Evolutionary conservation across 2,329 filamentous ascomycete genomes (phyloP).

Genomic region (Chaetothyriales sp.): DNA sequence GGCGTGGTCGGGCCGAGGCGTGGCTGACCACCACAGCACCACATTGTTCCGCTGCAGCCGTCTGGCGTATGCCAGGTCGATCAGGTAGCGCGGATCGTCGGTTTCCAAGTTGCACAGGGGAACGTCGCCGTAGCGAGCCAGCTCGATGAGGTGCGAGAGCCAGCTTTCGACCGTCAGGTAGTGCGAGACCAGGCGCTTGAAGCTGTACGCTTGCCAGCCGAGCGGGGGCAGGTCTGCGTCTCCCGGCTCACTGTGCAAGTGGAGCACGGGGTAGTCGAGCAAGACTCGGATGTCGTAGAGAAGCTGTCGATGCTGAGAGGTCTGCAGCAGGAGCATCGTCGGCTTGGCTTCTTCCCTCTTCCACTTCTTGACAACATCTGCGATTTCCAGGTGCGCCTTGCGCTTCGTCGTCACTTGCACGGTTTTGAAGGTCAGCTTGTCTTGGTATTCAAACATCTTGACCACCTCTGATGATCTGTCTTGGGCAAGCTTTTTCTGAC

Average conservation of each 20-base stretch:
- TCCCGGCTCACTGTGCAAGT: constrained; percentile 64
- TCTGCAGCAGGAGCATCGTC: constrained; percentile 77
- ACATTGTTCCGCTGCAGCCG: constrained; percentile 82
- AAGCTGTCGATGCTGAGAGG: constrained; percentile 66
- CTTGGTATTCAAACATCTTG: constrained; percentile 67
- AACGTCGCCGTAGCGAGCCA: constrained; percentile 84
- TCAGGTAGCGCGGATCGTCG: constrained; percentile 86
- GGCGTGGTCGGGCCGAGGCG: constrained; percentile 80
- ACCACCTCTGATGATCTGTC: constrained; percentile 54
- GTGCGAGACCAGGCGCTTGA: constrained; percentile 71
- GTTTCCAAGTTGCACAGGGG: constrained; percentile 90
- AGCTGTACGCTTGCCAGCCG: constrained; percentile 84
- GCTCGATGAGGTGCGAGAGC: constrained; percentile 74
- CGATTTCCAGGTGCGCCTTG: constrained; percentile 76
- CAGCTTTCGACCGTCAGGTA: constrained; percentile 89
- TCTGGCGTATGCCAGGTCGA: constrained; percentile 88
- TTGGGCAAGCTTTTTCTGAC: constrained; percentile 50
- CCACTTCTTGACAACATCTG: constrained; percentile 80
- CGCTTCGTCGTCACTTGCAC: constrained; percentile 78
- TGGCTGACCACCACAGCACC: constrained; percentile 90
- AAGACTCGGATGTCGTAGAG: constrained; percentile 74
- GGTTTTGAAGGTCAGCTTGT: constrained; percentile 70
- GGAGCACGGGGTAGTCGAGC: constrained; percentile 69
- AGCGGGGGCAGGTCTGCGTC: constrained; percentile 83
- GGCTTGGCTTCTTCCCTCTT: constrained; percentile 70